phyloP scores from a whole-genome alignment of 129 eudicot genomes.

The Escallonia herrerae region DNA sequence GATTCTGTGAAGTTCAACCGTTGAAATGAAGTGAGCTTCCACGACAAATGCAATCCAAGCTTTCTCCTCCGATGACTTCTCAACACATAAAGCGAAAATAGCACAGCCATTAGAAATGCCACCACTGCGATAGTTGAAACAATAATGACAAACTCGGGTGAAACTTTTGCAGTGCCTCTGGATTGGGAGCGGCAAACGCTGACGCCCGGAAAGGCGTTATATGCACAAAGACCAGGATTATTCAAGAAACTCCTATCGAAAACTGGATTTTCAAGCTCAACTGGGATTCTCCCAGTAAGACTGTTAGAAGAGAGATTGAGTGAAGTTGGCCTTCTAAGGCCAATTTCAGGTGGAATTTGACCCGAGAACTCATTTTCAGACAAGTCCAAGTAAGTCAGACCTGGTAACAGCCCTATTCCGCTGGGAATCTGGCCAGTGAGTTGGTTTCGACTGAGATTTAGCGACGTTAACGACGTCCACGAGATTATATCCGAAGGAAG shows the following conservation, averaged over 20 bases:
- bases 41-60: slow-evolving; percentile 19
- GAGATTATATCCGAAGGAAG: slow-evolving; percentile 47
- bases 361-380: slow-evolving; percentile 63
- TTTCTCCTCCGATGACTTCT: slow-evolving; percentile 31
- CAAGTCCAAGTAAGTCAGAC: slow-evolving; percentile 48
- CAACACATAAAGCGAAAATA: slow-evolving; percentile 24
- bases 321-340: slow-evolving; percentile 16
- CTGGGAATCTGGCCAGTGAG: slow-evolving; percentile 69
- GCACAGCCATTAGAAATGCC: slow-evolving; percentile 23
- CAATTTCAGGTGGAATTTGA: slow-evolving; percentile 54
- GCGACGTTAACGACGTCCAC: slow-evolving; percentile 43
- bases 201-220: slow-evolving; percentile 33
- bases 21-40: slow-evolving; percentile 84
- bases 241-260: slow-evolving; percentile 42
- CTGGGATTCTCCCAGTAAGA: slow-evolving; percentile 71
- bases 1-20: slow-evolving; percentile 59
- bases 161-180: slow-evolving; percentile 19
- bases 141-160: slow-evolving; percentile 29
- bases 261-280: slow-evolving; percentile 33
- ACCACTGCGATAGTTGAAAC: slow-evolving; percentile 41
- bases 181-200: slow-evolving; percentile 27
- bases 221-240: slow-evolving; percentile 59
- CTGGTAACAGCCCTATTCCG: slow-evolving; percentile 42
- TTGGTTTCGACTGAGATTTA: slow-evolving; percentile 54
- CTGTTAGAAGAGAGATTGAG: slow-evolving; percentile 66